phyloP scores from a whole-genome alignment of 1,284 basidiomycete genomes.

The Puccinia polysora region DNA sequence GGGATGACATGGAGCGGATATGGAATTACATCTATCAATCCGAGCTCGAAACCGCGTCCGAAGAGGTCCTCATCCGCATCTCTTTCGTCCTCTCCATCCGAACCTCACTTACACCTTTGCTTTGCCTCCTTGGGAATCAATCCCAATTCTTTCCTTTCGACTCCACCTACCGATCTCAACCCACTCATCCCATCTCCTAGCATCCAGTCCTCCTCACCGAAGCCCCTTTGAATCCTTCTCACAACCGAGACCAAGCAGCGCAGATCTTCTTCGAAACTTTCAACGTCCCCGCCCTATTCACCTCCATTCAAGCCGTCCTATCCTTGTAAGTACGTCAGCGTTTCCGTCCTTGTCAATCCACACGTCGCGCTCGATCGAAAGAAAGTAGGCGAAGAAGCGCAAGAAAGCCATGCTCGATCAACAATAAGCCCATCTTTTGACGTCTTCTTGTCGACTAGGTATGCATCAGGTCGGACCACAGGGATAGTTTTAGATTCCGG shows the following conservation, averaged over 20 bases:
- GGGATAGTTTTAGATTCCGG: constrained; percentile 98
- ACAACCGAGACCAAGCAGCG: constrained; percentile 87
- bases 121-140: background rate
- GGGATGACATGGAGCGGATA: constrained; percentile 98
- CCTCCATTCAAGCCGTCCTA: constrained; percentile 92
- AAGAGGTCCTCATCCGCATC: constrained; percentile 66
- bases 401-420: background rate
- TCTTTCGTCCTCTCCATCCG: constrained; percentile 34
- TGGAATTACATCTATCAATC: constrained; percentile 96
- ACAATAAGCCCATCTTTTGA: constrained; percentile 5
- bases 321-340: constrained; percentile 66
- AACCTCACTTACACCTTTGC: constrained; percentile 1
- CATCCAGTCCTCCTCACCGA: constrained; percentile 94
- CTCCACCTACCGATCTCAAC: background rate
- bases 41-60: constrained; percentile 84
- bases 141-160: background rate
- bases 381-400: constrained; percentile 39
- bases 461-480: constrained; percentile 97
- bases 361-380: background rate
- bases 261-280: constrained; percentile 99
- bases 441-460: constrained; percentile 58
- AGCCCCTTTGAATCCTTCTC: constrained; percentile 87
- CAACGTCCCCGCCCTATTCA: constrained; percentile 97
- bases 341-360: background rate
- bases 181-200: constrained; percentile 55